These are phyloP conservation scores for Saururus chinensis DNA, from an alignment of 164 flowering plant species.

Conservation along the genomic window DNA sequence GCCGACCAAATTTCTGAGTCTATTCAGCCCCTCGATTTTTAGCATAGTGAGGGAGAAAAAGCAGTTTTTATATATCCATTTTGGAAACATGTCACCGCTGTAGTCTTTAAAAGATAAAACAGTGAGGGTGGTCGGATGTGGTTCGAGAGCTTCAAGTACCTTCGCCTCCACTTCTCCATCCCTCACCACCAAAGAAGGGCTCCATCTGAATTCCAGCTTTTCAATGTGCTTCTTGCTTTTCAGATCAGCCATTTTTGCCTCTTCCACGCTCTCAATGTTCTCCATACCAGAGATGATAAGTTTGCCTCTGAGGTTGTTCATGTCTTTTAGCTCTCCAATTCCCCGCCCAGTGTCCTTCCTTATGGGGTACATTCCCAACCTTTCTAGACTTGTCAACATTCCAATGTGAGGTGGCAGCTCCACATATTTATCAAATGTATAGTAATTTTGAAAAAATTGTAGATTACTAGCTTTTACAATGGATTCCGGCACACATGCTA, in stretches of 20 bases:
- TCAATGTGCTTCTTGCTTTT: constrained; percentile 10
- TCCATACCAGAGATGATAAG: constrained; percentile 14
- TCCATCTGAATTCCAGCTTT: constrained; percentile 14
- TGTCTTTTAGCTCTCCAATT: constrained; percentile 11
- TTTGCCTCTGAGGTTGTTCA: constrained; percentile 9
- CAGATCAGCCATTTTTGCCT: constrained; percentile 14
- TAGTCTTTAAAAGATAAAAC: constrained; percentile 5
- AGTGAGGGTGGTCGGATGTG: constrained; percentile 9
- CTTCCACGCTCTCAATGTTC: constrained; percentile 2
- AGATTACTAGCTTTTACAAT: background rate
- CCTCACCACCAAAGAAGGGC: background rate
- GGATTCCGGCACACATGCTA: background rate
- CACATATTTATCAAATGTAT: background rate
- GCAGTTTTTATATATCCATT: constrained; percentile 19
- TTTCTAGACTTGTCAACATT: constrained; percentile 14
- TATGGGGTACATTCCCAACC: constrained; percentile 8
- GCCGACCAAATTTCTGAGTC: constrained; percentile 14
- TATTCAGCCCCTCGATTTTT: background rate
- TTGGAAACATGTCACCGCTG: constrained; percentile 17
- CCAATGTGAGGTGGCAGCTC: constrained; percentile 11
- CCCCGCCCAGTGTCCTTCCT: constrained; percentile 4
- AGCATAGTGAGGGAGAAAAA: constrained; percentile 7
- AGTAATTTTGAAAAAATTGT: background rate
- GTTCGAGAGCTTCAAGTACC: constrained; percentile 18
- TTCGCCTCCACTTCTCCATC: constrained; percentile 3